A percentile compares a stretch with the other conserved stretches of the same genome.
Evolutionary conservation across 192 early-diverging fungal species (phyloP).

Genomic region (Glomus cerebriforme): DNA sequence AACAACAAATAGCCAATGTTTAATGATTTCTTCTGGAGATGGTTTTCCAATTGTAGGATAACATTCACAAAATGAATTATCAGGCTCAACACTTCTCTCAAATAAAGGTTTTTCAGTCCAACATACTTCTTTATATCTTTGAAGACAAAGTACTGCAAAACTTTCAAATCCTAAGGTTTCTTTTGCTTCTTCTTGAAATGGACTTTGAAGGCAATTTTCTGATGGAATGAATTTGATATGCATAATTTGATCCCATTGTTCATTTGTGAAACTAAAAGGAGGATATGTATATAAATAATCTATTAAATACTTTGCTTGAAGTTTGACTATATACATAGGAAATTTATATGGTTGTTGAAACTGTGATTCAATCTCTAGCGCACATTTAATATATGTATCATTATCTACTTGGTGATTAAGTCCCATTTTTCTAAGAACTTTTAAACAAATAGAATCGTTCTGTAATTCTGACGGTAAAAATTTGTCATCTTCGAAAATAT

Average conservation of each 20-base stretch:
- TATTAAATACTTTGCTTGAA: not conserved
- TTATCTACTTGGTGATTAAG: not conserved
- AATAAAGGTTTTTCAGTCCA: slow-evolving; percentile 4
- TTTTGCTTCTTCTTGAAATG: not conserved
- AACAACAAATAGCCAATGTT: not conserved
- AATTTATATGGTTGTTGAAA: not conserved
- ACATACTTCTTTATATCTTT: not conserved
- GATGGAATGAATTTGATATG: not conserved
- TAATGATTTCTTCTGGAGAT: not conserved
- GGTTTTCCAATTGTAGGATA: not conserved
- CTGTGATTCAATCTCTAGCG: not conserved
- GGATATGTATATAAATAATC: not conserved
- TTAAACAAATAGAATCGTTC: not conserved
- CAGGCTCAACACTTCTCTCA: not conserved
- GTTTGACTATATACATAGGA: not conserved
- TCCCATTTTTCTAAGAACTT: not conserved
- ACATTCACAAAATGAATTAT: not conserved
- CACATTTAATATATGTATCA: slow-evolving; percentile 13
- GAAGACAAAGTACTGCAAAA: not conserved
- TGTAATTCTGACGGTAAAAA: not conserved
- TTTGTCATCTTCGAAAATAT: not conserved
- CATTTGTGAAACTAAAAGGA: not conserved
- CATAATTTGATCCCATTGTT: not conserved
- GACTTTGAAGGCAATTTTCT: not conserved
- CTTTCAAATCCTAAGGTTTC: not conserved